phyloP scores from a whole-genome alignment of 2,329 filamentous ascomycete genomes.

The Xylariales sp. region DNA sequence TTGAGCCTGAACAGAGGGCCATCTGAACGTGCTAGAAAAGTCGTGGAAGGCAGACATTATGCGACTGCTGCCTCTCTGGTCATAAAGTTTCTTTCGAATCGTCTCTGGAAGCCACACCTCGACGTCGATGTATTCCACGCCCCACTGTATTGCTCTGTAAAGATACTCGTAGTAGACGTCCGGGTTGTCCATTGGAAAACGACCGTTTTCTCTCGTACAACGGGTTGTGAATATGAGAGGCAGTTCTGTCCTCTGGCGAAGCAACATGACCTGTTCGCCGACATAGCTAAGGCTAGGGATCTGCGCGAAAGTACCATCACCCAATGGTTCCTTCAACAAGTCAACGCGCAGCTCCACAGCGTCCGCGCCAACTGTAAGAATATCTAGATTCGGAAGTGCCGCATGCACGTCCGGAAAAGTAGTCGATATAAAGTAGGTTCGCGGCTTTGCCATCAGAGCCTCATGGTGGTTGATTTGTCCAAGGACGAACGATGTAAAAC shows the following conservation, averaged over 20 bases:
- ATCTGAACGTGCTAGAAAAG: slow-evolving; percentile 79
- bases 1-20: slow-evolving; percentile 70
- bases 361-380: slow-evolving; percentile 80
- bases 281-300: slow-evolving; percentile 80
- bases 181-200: slow-evolving; percentile 78
- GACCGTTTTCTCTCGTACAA: slow-evolving; percentile 76
- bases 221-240: slow-evolving; percentile 88
- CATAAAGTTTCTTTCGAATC: slow-evolving; percentile 63
- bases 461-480: slow-evolving; percentile 77
- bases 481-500: slow-evolving; percentile 74
- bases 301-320: slow-evolving; percentile 55
- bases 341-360: slow-evolving; percentile 83
- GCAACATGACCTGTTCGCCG: slow-evolving; percentile 77
- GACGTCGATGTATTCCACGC: slow-evolving; percentile 84
- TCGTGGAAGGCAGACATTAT: slow-evolving; percentile 93
- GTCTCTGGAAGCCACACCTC: slow-evolving; percentile 80
- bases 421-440: slow-evolving; percentile 82
- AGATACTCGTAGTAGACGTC: slow-evolving; percentile 72
- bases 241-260: slow-evolving; percentile 78
- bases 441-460: slow-evolving; percentile 69
- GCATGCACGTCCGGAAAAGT: slow-evolving; percentile 83
- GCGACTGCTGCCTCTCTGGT: slow-evolving; percentile 69
- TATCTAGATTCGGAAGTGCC: slow-evolving; percentile 79
- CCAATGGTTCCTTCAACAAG: slow-evolving; percentile 66
- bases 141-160: slow-evolving; percentile 82